Conservation (phyloP, 2,329 filamentous ascomycete species). For the Mollisiaceae sp. region DNA sequence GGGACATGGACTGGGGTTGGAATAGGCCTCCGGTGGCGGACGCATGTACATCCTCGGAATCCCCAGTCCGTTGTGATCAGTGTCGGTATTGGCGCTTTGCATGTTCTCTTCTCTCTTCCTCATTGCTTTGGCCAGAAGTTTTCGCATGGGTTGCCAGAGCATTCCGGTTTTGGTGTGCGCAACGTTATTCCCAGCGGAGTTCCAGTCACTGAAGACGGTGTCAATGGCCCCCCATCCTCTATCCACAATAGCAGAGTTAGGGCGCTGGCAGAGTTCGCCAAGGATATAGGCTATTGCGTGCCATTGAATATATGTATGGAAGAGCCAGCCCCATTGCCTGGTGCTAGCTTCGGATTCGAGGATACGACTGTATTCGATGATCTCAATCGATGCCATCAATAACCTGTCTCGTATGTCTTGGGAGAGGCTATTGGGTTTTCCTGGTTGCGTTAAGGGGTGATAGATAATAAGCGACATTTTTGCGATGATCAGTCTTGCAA, state of each 20-base stretch:
- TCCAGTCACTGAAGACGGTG: constrained; percentile 38
- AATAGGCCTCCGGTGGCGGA: constrained; percentile 18
- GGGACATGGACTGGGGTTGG: constrained; percentile 16
- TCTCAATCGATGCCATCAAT: constrained; percentile 47
- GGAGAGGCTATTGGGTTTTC: constrained; percentile 40
- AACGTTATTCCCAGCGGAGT: constrained; percentile 18
- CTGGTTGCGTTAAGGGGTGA: constrained; percentile 41
- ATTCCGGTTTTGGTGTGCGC: constrained; percentile 54
- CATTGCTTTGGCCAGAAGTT: constrained; percentile 63
- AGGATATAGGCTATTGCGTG: constrained; percentile 51
- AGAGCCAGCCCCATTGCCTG: constrained; percentile 50
- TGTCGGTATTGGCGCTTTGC: constrained; percentile 24
- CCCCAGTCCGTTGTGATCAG: constrained; percentile 19
- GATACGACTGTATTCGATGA: constrained; percentile 47
- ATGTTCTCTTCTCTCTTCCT: constrained; percentile 57
- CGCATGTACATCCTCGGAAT: constrained; percentile 23
- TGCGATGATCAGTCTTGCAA: constrained; percentile 46
- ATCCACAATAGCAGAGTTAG: constrained; percentile 46
- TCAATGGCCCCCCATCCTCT: constrained; percentile 49
- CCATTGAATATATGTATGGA: constrained; percentile 50
- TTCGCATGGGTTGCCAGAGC: constrained; percentile 67
- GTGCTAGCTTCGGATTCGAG: constrained; percentile 46
- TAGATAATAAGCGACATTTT: constrained; percentile 48
- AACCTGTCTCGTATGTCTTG: constrained; percentile 45
- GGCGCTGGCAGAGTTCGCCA: constrained; percentile 45